phyloP scores from a whole-genome alignment of 345 rosid species.

The Hevea brasiliensis region DNA sequence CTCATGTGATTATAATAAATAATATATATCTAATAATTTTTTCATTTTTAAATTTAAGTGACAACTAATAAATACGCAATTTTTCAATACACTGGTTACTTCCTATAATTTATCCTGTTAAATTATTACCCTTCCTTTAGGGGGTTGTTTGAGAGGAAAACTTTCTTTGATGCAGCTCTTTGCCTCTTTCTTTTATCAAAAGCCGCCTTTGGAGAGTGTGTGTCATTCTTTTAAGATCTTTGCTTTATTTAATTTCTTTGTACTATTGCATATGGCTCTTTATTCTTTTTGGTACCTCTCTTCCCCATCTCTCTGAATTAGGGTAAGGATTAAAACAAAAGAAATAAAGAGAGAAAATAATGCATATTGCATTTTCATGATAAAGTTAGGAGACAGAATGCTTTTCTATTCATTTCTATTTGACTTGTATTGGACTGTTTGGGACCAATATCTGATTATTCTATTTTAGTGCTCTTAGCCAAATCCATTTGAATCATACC shows the following conservation, averaged over 20 bases:
- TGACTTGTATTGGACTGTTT: neutral
- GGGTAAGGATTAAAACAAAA: neutral
- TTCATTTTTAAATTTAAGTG: no score
- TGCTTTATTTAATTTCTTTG: neutral
- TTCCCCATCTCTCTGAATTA: neutral
- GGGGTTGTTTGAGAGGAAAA: neutral
- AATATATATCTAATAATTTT: no score
- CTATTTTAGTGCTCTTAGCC: neutral
- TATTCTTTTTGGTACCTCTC: neutral
- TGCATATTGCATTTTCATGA: neutral
- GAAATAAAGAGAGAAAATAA: neutral
- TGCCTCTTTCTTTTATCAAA: conserved; percentile 17
- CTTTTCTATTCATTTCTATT: neutral
- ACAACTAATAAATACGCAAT: no score
- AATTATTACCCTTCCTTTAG: neutral
- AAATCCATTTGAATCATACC: neutral
- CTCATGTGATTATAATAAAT: no score
- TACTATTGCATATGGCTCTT: neutral
- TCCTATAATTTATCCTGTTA: no score
- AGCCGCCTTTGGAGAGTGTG: conserved; percentile 16
- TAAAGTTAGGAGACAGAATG: neutral
- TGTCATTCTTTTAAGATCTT: neutral
- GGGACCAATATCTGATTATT: neutral
- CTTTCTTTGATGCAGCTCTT: neutral
- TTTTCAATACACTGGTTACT: no score